These are phyloP conservation scores for Litsea cubeba DNA, from an alignment of 164 flowering plant species.

Conservation along the genomic window DNA sequence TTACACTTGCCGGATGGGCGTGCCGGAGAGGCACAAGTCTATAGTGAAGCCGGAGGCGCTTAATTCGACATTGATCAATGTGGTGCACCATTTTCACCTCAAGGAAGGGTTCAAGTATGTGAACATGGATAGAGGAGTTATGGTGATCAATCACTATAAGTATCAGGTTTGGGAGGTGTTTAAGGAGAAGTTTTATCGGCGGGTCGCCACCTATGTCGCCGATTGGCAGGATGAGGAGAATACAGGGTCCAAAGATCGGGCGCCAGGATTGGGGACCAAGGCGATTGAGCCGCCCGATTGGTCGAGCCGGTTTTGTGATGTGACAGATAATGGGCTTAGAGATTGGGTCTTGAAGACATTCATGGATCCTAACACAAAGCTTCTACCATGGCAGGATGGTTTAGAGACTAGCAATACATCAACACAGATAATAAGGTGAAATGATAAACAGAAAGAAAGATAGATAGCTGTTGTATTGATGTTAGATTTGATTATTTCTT, in stretches of 20 bases:
- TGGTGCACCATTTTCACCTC: constrained; percentile 83
- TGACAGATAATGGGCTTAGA: constrained; percentile 50
- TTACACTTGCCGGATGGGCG: constrained; percentile 59
- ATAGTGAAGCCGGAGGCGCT: constrained; percentile 67
- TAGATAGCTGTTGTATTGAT: neutral
- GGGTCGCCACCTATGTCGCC: constrained; percentile 82
- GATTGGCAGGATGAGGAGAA: constrained; percentile 74
- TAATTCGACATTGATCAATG: constrained; percentile 53
- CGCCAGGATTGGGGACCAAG: constrained; percentile 79
- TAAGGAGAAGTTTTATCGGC: constrained; percentile 65
- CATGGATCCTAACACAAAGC: constrained; percentile 22
- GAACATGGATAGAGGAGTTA: constrained; percentile 24
- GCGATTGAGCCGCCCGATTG: constrained; percentile 74
- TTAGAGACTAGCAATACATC: neutral
- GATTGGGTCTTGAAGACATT: constrained; percentile 41
- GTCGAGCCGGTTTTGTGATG: constrained; percentile 73
- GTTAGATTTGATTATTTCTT: neutral
- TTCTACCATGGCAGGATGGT: constrained; percentile 63
- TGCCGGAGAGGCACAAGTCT: constrained; percentile 76
- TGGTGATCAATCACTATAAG: constrained; percentile 82
- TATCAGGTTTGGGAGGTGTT: constrained; percentile 93
- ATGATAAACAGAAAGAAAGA: neutral
- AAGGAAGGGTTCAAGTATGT: constrained; percentile 30
- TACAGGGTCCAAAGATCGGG: constrained; percentile 75
- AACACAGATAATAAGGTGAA: neutral